phyloP scores from a whole-genome alignment of 176 grass and related monocot genomes.

The Neostapfia colusana region DNA sequence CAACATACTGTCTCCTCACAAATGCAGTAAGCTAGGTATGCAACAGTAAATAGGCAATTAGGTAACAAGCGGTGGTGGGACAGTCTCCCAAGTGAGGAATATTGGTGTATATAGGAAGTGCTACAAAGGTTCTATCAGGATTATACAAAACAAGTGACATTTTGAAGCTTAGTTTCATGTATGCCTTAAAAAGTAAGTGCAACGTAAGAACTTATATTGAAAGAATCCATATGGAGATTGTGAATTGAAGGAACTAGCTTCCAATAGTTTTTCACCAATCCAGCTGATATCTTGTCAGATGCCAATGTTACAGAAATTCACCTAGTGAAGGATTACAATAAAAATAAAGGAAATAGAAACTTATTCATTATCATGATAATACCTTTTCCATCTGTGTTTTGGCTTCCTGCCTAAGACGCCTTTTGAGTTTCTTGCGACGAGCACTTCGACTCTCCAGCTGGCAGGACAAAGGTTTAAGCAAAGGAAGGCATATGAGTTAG shows the following conservation, averaged over 20 bases:
- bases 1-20: background rate
- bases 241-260: background rate
- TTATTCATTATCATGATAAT: constrained; percentile 26
- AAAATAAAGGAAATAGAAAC: constrained; percentile 31
- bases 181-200: constrained; percentile 5
- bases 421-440: constrained; percentile 66
- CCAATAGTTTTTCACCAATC: constrained; percentile 6
- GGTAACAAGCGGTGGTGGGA: background rate
- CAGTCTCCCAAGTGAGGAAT: constrained; percentile 2
- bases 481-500: constrained; percentile 15
- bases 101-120: background rate
- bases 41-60: background rate
- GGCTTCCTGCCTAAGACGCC: constrained; percentile 32
- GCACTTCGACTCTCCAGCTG: constrained; percentile 59
- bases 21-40: background rate
- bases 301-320: background rate
- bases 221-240: constrained; percentile 1
- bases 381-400: constrained; percentile 56
- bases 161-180: background rate
- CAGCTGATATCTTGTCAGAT: background rate
- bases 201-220: background rate
- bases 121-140: background rate
- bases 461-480: constrained; percentile 31
- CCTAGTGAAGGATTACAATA: constrained; percentile 1
- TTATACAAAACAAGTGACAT: background rate